Percentiles rank a stretch among this genome's conserved stretches.
These are phyloP conservation scores for Oryza australiensis DNA, from an alignment of 176 grass and related monocot genomes.

Conservation along the genomic window DNA sequence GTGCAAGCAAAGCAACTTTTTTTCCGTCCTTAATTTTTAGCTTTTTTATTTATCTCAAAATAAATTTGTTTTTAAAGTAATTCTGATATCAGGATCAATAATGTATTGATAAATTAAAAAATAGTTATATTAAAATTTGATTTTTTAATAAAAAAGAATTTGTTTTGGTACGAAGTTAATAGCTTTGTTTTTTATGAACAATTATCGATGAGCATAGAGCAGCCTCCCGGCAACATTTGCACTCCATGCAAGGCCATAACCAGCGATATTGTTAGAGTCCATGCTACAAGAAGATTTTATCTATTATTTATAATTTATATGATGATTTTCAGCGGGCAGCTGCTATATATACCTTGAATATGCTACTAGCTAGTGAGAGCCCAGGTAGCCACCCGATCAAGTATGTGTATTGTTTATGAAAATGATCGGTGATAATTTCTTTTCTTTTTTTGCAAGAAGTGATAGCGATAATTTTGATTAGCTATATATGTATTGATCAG, in stretches of 20 bases:
- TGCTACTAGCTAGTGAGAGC: not conserved
- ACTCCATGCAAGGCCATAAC: not conserved
- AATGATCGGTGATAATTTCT: not conserved
- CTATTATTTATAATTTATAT: not conserved
- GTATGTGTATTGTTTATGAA: not conserved
- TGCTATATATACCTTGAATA: not conserved
- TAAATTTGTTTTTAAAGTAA: no score
- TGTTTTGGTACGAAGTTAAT: no score
- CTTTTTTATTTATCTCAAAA: no score
- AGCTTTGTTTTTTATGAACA: not conserved
- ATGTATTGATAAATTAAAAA: no score
- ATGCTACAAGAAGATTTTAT: no score
- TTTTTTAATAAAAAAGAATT: no score
- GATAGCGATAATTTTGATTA: constrained; percentile 1
- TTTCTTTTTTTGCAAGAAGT: not conserved
- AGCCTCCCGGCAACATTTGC: not conserved
- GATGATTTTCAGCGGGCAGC: no score
- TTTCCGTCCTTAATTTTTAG: no score
- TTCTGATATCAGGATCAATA: no score
- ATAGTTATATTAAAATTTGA: no score
- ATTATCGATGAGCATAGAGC: constrained; percentile 4
- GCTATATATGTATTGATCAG: not conserved
- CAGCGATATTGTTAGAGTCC: not conserved
- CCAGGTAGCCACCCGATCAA: not conserved
- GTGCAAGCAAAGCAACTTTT: constrained; percentile 51